Conservation (phyloP, 2,329 filamentous ascomycete genomes). For the Trichoderma sp. region DNA sequence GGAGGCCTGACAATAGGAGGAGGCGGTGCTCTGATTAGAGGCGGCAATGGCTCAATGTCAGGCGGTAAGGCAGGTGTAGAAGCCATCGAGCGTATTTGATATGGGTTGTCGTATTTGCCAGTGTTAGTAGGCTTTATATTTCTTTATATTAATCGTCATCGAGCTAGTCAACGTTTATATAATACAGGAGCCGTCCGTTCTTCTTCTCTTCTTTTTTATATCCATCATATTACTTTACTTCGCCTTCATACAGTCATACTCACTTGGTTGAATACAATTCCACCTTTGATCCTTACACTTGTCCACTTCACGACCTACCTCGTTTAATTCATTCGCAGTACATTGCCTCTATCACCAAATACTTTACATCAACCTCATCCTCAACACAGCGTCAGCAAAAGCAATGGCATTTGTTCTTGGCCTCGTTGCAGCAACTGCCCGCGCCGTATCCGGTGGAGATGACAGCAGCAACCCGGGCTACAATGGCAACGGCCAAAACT, state of each 20-base stretch:
- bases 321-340: background rate
- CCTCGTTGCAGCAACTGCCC: background rate
- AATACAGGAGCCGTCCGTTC: background rate
- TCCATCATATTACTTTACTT: background rate
- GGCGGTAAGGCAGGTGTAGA: background rate
- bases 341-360: background rate
- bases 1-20: background rate
- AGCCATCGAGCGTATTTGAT: background rate
- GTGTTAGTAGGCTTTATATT: no score
- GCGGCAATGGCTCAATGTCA: no score
- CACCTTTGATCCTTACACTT: background rate
- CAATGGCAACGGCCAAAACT: background rate
- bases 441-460: background rate
- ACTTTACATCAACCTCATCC: background rate
- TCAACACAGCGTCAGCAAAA: background rate
- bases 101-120: no score
- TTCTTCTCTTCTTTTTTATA: no score
- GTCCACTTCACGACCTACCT: background rate
- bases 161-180: no score
- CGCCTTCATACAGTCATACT: background rate
- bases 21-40: background rate
- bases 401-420: constrained; percentile 22
- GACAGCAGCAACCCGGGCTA: background rate
- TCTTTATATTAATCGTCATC: no score
- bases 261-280: background rate